Evolutionary conservation across 495 filamentous ascomycete genomes (phyloP).

Genomic region (Peziza echinospora): DNA sequence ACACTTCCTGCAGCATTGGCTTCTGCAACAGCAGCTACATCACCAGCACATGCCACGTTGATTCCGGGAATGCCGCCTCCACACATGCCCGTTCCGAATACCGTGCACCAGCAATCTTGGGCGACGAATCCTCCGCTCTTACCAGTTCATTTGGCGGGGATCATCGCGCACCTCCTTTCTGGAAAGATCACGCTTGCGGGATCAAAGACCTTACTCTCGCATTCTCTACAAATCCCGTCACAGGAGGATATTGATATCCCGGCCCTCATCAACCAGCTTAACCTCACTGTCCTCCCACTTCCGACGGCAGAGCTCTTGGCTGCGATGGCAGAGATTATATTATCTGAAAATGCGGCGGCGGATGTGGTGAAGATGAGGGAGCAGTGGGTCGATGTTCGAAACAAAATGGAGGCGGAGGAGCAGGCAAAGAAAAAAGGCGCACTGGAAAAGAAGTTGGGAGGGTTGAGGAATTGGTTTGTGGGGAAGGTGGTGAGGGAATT

Average conservation of each 20-base stretch:
- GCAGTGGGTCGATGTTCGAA: slow-evolving; percentile 2
- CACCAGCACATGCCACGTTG: neutral
- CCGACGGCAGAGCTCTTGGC: neutral
- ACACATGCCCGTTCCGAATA: no score
- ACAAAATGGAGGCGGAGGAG: slow-evolving; percentile 2
- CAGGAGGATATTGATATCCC: neutral
- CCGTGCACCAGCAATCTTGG: no score
- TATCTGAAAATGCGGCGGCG: slow-evolving; percentile 25
- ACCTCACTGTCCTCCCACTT: neutral
- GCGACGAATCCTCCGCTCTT: no score
- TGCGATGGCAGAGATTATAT: neutral
- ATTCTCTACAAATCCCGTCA: neutral
- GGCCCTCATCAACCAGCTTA: neutral
- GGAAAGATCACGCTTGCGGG: neutral
- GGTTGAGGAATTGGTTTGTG: slow-evolving; percentile 3
- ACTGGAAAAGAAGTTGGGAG: slow-evolving; percentile 9
- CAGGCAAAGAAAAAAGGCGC: slow-evolving; percentile 9
- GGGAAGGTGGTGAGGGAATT: slow-evolving; percentile 1
- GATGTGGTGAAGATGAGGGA: slow-evolving; percentile 38
- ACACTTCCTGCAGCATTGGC: neutral
- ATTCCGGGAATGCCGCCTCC: no score
- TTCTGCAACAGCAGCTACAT: neutral
- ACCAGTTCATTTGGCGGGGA: neutral
- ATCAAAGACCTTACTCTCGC: neutral
- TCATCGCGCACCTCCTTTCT: neutral